Percentiles rank a stretch among this genome's conserved stretches.
These are phyloP conservation scores for Streptanthus diversifolius DNA, from an alignment of 345 rosid species.

Conservation along the genomic window DNA sequence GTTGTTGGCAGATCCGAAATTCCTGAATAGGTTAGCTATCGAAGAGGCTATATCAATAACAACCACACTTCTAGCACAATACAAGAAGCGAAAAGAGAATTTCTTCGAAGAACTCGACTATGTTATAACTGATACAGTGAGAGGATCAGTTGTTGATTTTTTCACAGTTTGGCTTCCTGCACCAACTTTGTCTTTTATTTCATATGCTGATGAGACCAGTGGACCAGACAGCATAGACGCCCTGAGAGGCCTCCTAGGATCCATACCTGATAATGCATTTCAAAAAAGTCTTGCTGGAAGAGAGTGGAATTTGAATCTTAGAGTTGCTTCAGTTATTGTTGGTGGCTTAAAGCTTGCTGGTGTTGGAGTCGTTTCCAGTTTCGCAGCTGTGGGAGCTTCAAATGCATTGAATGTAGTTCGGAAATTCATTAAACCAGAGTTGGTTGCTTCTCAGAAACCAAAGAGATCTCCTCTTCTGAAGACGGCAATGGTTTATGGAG, in stretches of 20 bases:
- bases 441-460: conserved; percentile 42
- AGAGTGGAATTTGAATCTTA: conserved; percentile 73
- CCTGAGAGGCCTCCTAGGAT: conserved; percentile 70
- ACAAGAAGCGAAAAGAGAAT: conserved; percentile 79
- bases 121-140: conserved; percentile 80
- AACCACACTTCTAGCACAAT: conserved; percentile 90
- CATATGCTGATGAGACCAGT: conserved; percentile 52
- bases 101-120: conserved; percentile 92
- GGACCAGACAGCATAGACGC: conserved; percentile 57
- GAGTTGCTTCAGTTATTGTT: conserved; percentile 80
- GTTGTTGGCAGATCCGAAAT: conserved; percentile 89
- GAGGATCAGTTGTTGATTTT: conserved; percentile 88
- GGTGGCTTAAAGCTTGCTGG: conserved; percentile 85
- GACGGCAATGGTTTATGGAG: conserved; percentile 68
- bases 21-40: conserved; percentile 89
- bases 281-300: conserved; percentile 83
- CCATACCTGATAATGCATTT: conserved; percentile 93
- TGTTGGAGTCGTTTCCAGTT: conserved; percentile 83
- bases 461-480: conserved; percentile 85
- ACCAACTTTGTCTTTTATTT: conserved; percentile 83
- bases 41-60: conserved; percentile 92
- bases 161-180: conserved; percentile 98
- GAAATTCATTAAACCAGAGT: conserved; percentile 51
- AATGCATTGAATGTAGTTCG: conserved; percentile 54
- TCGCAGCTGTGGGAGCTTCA: conserved; percentile 83